Base-by-base conservation (phyloP, 75 land plant genomes). In the Sequoiadendron giganteum region DNA sequence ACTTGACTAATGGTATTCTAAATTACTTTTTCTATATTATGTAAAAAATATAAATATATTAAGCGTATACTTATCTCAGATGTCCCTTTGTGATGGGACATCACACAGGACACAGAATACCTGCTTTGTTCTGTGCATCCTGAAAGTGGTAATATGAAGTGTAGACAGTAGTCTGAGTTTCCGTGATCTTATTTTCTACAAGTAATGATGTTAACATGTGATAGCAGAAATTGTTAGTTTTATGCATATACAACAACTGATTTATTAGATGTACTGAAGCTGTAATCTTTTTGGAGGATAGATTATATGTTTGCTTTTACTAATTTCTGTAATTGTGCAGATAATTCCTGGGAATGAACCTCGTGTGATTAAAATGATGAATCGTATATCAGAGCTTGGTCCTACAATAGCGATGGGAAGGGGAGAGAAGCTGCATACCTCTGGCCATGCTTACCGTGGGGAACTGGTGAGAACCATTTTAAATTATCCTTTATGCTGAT, bases 271-370 rank as follows among this genome's bases (percentile, higher is more conserved):
- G 14, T 38, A 85, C 9, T 34, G 42, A 43, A 85, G 39, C 19
- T 30, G 86, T 86, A 40, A 87, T 11, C 42, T 42, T 79, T 2
- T 43, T 43, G 84, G 43, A 45, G 88, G 14, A 19, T 34, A 39
- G 54, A 42, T 85, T 40, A 88, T 47, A 43, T 49, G 77, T 34
- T 34, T 43, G 30, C 38, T 82, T 47, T 87, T 55, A 34, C 77
- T 49, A 49, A 36, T 86, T 58, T 55, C 45, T 70, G 8, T 81
- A 9, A 40, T 19, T 36, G 40, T 72, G 47, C 87, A 98, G 99
- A 95, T 98, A 3, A 98, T 98, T 72, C 99, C 99, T 85, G 99
- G 99, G 70, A 98, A 98, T 91, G 99, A 98, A 90, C 92, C 94
- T 28, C 90, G 99, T 28, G 99, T 98, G 14, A 95, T 98, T 95